Evolutionary conservation across 129 eudicot genomes (phyloP), one percentile per base, ranked within the genome.

Genomic region (Pittosporum tobira): DNA sequence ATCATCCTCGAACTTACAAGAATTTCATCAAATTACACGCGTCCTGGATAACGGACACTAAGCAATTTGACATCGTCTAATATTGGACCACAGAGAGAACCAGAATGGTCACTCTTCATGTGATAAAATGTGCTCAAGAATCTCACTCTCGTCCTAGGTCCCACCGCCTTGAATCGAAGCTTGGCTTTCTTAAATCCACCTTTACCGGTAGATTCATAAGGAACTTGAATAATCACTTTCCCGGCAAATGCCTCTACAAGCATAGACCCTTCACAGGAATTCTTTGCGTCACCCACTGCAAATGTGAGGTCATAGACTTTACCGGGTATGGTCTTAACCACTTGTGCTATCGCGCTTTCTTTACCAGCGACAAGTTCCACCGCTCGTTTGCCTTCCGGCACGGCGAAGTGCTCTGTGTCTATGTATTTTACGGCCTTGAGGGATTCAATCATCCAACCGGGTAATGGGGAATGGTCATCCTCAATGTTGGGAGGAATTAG

Each of bases 361-460:
- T 81, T 84, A 28, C 96, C 99, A 0, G 88, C 96, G 1, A 93
- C 77, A 22, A 87, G 70, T 60, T 93, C 94, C 6, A 93, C 73
- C 0, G 99, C 99, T 24, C 96, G 63, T 52, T 87, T 71, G 44
- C 99, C 96, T 60, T 72, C 77, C 6, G 99, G 96, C n/a, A 93
- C 84, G 6, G 71, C 57, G 63, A 81, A 87, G 59, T 93, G 96
- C 24, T 68, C 84, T 0, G 75, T 49, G 23, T 93, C 99, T 16
- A 93, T 57, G 82, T 87, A 87, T 34, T 87, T 87, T 37, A 93
- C 96, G 62, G 96, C 96, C 48, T 84, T 93, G 46, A 81, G 61
- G 65, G 99, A 93, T 61, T 84, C 96, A 28, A 93, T 71, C 86
- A 81, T 84, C 99, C 99, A 93, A 21, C 94, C 94, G 10, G 86